Conservation (phyloP, 371 early-diverging fungal genomes). For the Syncephalastrum sp. region DNA sequence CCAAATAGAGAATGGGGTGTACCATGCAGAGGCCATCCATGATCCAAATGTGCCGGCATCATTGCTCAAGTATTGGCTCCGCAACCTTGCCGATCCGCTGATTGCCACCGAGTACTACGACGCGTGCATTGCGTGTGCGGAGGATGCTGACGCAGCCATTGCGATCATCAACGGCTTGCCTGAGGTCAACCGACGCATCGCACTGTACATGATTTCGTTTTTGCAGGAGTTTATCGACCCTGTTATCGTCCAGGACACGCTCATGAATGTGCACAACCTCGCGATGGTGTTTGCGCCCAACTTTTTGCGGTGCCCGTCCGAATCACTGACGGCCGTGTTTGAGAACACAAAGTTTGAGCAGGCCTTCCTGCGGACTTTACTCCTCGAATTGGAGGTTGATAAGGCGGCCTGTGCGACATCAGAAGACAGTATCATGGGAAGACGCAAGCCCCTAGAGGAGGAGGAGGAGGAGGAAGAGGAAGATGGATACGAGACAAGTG, state of each 20-base stretch:
- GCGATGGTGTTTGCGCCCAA: conserved; percentile 98
- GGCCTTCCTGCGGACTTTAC: conserved; percentile 40
- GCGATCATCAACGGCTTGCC: conserved; percentile 71
- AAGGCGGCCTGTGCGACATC: conserved; percentile 24
- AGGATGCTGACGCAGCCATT: conserved; percentile 57
- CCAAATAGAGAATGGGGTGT: conserved; percentile 83
- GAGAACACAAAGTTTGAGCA: conserved; percentile 78
- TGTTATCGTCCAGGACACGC: conserved; percentile 66
- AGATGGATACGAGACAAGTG: too few species aligned
- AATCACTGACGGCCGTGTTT: conserved; percentile 74
- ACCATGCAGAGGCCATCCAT: conserved; percentile 64
- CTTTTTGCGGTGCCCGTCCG: conserved; percentile 86
- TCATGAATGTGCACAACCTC: conserved; percentile 88
- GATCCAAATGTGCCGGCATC: conserved; percentile 95
- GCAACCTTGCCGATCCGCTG: conserved; percentile 91
- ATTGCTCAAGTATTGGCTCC: conserved; percentile 89
- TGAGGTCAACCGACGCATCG: conserved; percentile 75
- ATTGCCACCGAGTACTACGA: conserved; percentile 82
- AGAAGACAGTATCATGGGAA: conserved; percentile 4
- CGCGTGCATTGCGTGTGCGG: conserved; percentile 60
- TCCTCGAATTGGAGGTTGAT: conserved; percentile 26
- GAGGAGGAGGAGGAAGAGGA: too few species aligned
- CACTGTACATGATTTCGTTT: conserved; percentile 78
- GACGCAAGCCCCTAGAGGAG: too few species aligned
- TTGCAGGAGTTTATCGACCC: conserved; percentile 81